phyloP scores from a whole-genome alignment of 305 asterid genomes.

The Solanum hybrid region DNA sequence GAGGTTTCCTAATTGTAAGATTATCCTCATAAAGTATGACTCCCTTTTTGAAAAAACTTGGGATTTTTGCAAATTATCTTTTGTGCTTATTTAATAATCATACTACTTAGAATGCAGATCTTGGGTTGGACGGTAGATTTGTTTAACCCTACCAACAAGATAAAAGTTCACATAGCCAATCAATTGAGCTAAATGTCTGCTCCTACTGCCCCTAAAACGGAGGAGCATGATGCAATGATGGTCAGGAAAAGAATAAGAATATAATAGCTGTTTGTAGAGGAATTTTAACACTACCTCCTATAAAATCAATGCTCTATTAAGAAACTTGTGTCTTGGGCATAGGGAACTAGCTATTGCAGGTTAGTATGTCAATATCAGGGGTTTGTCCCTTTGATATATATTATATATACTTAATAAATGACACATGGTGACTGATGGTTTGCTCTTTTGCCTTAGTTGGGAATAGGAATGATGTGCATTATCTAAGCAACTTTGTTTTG shows the following conservation, averaged over 20 bases:
- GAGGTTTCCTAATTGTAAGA: constrained; percentile 1
- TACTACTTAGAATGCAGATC: not conserved
- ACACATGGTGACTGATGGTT: not conserved
- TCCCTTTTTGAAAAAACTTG: not conserved
- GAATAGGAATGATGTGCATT: not conserved
- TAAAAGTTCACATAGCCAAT: not conserved
- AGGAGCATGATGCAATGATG: not conserved
- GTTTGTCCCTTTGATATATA: not conserved
- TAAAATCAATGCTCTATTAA: not conserved
- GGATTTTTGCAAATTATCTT: not conserved
- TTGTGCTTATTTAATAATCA: not conserved
- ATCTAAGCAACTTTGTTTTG: not conserved
- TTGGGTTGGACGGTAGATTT: not conserved
- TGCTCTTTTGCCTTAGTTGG: not conserved
- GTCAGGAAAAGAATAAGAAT: not conserved
- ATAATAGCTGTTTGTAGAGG: not conserved
- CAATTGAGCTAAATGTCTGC: not conserved
- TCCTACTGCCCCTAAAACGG: not conserved
- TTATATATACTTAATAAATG: not conserved
- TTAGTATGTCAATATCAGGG: not conserved
- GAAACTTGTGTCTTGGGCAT: not conserved
- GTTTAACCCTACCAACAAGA: not conserved
- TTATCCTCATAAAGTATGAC: constrained; percentile 1
- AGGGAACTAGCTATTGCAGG: not conserved
- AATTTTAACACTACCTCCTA: not conserved